Conservation (phyloP, 148 eudicot species). For the Beta vulgaris region DNA sequence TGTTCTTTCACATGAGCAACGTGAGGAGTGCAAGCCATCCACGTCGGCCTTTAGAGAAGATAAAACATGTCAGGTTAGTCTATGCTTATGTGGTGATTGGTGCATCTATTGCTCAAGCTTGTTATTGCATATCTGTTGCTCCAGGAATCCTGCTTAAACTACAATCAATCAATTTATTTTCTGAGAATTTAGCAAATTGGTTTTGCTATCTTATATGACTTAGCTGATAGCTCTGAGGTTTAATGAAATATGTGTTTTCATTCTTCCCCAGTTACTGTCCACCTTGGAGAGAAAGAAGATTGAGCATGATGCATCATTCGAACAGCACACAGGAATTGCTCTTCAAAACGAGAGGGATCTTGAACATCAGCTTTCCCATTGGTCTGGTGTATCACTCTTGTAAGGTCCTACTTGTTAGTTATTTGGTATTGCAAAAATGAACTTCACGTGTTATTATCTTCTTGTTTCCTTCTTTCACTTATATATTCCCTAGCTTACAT, state of each 20-base stretch:
- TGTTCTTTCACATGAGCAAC: slow-evolving; percentile 62
- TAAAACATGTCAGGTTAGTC: slow-evolving; percentile 56
- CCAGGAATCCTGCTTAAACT: not conserved
- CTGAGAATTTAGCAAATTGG: not conserved
- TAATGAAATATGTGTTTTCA: not conserved
- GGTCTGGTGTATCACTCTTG: slow-evolving; percentile 60
- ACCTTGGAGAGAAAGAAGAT: slow-evolving; percentile 39
- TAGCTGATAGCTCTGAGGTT: not conserved
- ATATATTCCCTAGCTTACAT: not conserved
- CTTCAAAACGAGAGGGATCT: slow-evolving; percentile 42
- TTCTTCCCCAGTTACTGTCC: slow-evolving; percentile 33
- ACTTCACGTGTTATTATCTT: not conserved
- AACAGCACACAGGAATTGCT: slow-evolving; percentile 34
- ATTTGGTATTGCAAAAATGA: not conserved
- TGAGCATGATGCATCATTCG: slow-evolving; percentile 29
- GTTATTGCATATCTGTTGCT: not conserved
- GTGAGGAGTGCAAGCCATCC: slow-evolving; percentile 48
- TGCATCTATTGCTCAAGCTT: not conserved
- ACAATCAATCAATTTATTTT: not conserved
- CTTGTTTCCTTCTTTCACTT: not conserved
- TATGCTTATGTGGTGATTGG: not conserved
- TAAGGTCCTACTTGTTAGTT: slow-evolving; percentile 41
- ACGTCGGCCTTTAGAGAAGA: slow-evolving; percentile 43
- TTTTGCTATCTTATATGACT: not conserved
- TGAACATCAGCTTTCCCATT: slow-evolving; percentile 48